Conservation (phyloP, 2,329 filamentous ascomycete species). For the Aspergillus sp. region DNA sequence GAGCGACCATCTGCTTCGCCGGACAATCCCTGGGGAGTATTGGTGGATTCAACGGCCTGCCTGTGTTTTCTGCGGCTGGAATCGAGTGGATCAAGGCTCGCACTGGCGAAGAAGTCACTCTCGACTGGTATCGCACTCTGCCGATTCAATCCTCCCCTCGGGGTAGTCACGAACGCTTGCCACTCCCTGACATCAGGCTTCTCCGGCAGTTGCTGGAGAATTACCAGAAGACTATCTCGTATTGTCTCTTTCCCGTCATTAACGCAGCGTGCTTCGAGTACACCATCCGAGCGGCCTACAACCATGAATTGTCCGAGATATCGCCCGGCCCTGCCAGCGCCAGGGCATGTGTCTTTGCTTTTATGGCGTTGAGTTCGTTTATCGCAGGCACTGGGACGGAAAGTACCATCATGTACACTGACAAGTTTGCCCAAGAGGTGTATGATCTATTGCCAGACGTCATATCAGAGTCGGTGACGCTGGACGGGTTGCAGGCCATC, state of each 20-base stretch:
- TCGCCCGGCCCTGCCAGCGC: neutral
- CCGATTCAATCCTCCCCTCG: neutral
- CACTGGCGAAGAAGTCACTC: constrained; percentile 5
- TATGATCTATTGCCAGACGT: neutral
- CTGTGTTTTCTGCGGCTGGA: constrained; percentile 10
- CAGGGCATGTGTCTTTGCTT: constrained; percentile 12
- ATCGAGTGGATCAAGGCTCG: constrained; percentile 8
- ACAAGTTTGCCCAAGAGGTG: neutral
- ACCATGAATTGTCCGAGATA: neutral
- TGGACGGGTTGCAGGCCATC: constrained; percentile 13
- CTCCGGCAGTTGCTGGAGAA: neutral
- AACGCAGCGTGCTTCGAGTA: constrained; percentile 3
- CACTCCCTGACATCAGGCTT: neutral
- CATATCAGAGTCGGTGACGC: constrained; percentile 1
- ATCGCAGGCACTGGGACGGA: neutral
- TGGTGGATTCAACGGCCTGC: constrained; percentile 11
- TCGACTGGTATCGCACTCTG: constrained; percentile 1
- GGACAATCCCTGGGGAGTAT: constrained; percentile 8
- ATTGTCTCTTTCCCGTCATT: constrained; percentile 4
- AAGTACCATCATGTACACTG: neutral
- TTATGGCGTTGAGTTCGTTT: constrained; percentile 6
- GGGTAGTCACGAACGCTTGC: neutral
- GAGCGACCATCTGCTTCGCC: neutral
- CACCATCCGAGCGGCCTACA: constrained; percentile 11
- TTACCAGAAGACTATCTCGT: neutral